Conservation (phyloP, 805 yeast species). For the Starmerella bombicola region DNA sequence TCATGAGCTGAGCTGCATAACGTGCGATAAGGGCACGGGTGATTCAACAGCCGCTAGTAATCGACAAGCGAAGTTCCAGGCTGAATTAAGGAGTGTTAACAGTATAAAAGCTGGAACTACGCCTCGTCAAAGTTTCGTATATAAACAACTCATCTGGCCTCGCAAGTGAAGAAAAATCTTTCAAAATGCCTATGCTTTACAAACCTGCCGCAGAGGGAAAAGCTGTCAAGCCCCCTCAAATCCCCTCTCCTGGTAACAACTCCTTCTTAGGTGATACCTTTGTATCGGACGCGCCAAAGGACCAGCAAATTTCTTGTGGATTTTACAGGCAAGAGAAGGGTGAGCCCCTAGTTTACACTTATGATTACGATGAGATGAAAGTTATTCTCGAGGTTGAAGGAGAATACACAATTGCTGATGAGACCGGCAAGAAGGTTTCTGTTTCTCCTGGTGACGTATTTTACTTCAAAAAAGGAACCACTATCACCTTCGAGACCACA, state of each 20-base stretch:
- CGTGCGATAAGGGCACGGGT: too few species aligned
- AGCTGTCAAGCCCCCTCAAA: constrained; percentile 38
- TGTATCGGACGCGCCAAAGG: constrained; percentile 44
- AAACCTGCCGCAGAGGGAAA: constrained; percentile 14
- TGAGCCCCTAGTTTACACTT: constrained; percentile 53
- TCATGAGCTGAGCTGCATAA: too few species aligned
- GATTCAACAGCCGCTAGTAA: too few species aligned
- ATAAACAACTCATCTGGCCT: too few species aligned
- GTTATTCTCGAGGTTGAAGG: constrained; percentile 47
- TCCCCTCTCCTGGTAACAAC: constrained; percentile 43
- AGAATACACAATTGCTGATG: constrained; percentile 49
- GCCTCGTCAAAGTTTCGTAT: too few species aligned
- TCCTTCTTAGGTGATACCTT: constrained; percentile 57
- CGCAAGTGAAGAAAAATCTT: too few species aligned
- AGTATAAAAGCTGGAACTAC: too few species aligned
- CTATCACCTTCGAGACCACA: constrained; percentile 48
- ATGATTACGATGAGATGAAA: constrained; percentile 59
- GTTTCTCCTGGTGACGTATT: constrained; percentile 56
- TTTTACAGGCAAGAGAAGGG: constrained; percentile 60
- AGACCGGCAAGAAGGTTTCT: constrained; percentile 45
- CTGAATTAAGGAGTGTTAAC: too few species aligned
- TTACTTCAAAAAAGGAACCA: constrained; percentile 54
- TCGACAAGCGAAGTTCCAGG: too few species aligned
- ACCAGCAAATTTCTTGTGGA: constrained; percentile 51
- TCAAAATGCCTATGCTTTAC: constrained; percentile 15